Evolutionary conservation across 345 rosid genomes (phyloP).

Genomic region (Ricinus communis): DNA sequence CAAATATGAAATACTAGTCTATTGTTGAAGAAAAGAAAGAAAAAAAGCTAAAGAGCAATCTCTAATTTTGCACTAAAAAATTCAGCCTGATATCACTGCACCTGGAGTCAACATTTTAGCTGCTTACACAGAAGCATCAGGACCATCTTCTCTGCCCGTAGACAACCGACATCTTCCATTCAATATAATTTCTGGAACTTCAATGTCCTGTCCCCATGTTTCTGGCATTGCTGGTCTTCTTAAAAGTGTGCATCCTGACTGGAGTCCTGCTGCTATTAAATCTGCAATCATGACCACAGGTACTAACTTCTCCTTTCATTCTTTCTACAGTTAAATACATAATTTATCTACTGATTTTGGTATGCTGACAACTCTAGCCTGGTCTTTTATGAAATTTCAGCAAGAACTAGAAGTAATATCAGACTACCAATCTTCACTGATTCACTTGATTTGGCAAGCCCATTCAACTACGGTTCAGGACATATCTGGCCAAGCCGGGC

Average conservation of each 20-base stretch:
- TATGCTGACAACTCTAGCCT: no score
- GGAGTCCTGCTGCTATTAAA: conserved; percentile 33
- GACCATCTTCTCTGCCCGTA: conserved; percentile 50
- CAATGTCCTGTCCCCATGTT: conserved; percentile 49
- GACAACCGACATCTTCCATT: conserved; percentile 57
- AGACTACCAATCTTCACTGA: conserved; percentile 4
- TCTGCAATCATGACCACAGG: conserved; percentile 31
- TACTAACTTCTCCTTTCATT: background rate
- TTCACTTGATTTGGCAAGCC: background rate
- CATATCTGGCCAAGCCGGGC: conserved; percentile 20
- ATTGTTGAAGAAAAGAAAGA: background rate
- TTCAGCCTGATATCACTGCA: conserved; percentile 79
- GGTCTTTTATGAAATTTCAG: background rate
- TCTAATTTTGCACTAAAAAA: background rate
- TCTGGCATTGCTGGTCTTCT: conserved; percentile 26
- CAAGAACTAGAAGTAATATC: conserved; percentile 1
- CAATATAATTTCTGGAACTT: conserved; percentile 77
- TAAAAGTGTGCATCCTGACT: conserved; percentile 18
- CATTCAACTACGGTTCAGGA: conserved; percentile 21
- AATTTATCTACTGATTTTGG: background rate
- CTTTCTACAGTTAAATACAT: background rate
- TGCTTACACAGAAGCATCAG: conserved; percentile 54
- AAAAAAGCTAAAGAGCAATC: no score
- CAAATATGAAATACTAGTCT: background rate
- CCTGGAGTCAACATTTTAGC: conserved; percentile 89